phyloP scores from a whole-genome alignment of 2,329 filamentous ascomycete species.

The Talaromyces atroroseus region DNA sequence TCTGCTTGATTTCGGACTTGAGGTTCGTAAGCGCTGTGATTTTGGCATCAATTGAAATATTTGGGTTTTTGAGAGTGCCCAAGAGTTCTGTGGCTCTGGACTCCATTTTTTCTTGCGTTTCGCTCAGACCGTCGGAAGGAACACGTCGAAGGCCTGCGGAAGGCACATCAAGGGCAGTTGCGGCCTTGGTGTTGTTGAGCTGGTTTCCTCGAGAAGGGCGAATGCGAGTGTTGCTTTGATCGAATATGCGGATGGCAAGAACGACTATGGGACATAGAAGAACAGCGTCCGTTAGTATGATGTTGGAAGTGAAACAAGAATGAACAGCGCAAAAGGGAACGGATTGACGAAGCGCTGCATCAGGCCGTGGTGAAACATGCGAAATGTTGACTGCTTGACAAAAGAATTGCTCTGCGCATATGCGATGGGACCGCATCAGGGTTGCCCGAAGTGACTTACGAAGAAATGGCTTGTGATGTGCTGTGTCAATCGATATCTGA shows the following conservation, averaged over 20 bases:
- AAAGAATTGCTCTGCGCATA: not conserved
- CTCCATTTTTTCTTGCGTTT: slow-evolving; percentile 46
- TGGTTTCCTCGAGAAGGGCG: not conserved
- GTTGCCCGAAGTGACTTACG: not conserved
- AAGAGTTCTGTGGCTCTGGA: slow-evolving; percentile 51
- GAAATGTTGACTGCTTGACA: not conserved
- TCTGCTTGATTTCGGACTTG: slow-evolving; percentile 88
- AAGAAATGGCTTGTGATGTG: not conserved
- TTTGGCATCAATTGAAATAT: slow-evolving; percentile 64
- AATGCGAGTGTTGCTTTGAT: not conserved
- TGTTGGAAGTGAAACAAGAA: not conserved
- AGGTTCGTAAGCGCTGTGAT: slow-evolving; percentile 65
- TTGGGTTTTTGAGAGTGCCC: slow-evolving; percentile 54
- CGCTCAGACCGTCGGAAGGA: slow-evolving; percentile 1
- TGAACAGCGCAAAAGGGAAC: not conserved
- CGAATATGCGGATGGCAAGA: not conserved
- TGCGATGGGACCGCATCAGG: not conserved
- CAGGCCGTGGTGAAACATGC: not conserved
- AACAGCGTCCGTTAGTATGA: not conserved
- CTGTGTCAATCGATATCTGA: not conserved
- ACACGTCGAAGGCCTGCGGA: too few relatives aligned
- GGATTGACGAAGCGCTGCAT: not conserved
- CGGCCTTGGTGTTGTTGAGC: not conserved
- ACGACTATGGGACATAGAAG: not conserved
- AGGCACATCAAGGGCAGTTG: slow-evolving; percentile 6